phyloP scores from a whole-genome alignment of 495 filamentous ascomycete genomes.

The Penicillium ucsense region DNA sequence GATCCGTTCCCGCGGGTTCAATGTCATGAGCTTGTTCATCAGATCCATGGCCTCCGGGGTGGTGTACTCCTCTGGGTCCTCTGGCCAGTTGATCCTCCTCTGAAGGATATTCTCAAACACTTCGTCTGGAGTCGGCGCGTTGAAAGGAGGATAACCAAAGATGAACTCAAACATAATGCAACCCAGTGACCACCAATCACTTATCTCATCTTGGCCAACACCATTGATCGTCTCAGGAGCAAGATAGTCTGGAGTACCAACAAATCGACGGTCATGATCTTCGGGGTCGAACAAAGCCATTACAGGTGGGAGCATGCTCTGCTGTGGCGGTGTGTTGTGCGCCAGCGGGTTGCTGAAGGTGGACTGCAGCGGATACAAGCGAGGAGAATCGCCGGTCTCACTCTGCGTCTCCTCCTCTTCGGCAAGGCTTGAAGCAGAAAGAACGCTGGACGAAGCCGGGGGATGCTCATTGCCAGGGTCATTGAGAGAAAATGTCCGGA shows the following conservation, averaged over 20 bases:
- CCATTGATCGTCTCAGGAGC: slow-evolving; percentile 96
- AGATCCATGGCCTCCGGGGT: slow-evolving; percentile 85
- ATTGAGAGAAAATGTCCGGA: slow-evolving; percentile 71
- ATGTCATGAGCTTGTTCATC: slow-evolving; percentile 80
- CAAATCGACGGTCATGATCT: slow-evolving; percentile 86
- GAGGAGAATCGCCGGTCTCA: slow-evolving; percentile 60
- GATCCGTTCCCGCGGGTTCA: slow-evolving; percentile 68
- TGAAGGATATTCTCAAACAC: slow-evolving; percentile 95
- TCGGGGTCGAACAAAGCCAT: slow-evolving; percentile 96
- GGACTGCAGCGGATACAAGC: slow-evolving; percentile 53
- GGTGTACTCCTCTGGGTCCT: slow-evolving; percentile 56
- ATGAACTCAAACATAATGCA: slow-evolving; percentile 97
- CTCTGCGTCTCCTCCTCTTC: slow-evolving; percentile 62
- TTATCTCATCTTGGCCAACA: slow-evolving; percentile 89
- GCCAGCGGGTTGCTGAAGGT: slow-evolving; percentile 43
- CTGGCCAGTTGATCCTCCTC: slow-evolving; percentile 82
- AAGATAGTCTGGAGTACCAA: slow-evolving; percentile 94
- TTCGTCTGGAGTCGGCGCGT: slow-evolving; percentile 79
- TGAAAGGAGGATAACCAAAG: slow-evolving; percentile 87
- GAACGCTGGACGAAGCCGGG: slow-evolving; percentile 23
- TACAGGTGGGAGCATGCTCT: slow-evolving; percentile 80
- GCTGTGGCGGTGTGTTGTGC: slow-evolving; percentile 55
- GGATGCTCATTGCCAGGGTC: slow-evolving; percentile 38
- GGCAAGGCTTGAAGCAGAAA: slow-evolving; percentile 37
- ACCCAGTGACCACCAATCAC: slow-evolving; percentile 98